Conservation (phyloP, 345 rosid genomes). For the Pugionium cornutum region DNA sequence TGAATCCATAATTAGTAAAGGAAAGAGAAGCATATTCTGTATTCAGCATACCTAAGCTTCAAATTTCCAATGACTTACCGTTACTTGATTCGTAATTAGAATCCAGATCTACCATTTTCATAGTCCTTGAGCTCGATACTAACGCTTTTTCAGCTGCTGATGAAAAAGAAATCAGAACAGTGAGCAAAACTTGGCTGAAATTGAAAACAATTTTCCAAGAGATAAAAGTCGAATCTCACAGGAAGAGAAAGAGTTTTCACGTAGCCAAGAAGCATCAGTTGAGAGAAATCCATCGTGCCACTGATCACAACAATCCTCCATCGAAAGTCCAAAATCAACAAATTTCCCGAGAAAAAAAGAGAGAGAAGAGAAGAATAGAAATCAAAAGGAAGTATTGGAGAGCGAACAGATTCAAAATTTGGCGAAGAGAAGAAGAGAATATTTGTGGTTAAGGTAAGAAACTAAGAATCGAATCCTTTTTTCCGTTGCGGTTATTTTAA, state of each 20-base stretch:
- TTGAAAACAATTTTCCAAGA: not conserved
- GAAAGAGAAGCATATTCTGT: not conserved
- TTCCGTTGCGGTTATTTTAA: slow-evolving; percentile 31
- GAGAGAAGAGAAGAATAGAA: not conserved
- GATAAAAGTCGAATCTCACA: slow-evolving; percentile 34
- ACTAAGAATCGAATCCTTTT: slow-evolving; percentile 4
- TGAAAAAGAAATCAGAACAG: slow-evolving; percentile 14
- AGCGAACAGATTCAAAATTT: slow-evolving; percentile 25
- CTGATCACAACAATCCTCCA: slow-evolving; percentile 42
- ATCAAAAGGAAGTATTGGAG: not conserved
- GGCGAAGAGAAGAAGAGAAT: slow-evolving; percentile 24
- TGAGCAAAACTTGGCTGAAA: not conserved
- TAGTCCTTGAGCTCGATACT: slow-evolving; percentile 23
- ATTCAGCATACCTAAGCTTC: slow-evolving; percentile 7
- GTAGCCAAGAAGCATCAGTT: slow-evolving; percentile 49
- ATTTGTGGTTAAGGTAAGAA: slow-evolving; percentile 23
- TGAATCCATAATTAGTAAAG: slow-evolving; percentile 13
- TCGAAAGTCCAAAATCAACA: slow-evolving; percentile 11
- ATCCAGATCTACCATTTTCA: slow-evolving; percentile 45
- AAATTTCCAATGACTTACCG: slow-evolving; percentile 36
- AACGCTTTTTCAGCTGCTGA: slow-evolving; percentile 36
- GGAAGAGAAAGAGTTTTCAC: slow-evolving; percentile 29
- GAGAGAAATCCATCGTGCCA: slow-evolving; percentile 56
- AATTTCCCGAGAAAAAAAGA: not conserved
- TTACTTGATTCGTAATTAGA: slow-evolving; percentile 27